A percentile compares a stretch with the other conserved stretches of the same genome.
These are phyloP conservation scores for Fusarium keratoplasticum DNA, from an alignment of 2,329 filamentous ascomycete genomes.

Conservation along the genomic window DNA sequence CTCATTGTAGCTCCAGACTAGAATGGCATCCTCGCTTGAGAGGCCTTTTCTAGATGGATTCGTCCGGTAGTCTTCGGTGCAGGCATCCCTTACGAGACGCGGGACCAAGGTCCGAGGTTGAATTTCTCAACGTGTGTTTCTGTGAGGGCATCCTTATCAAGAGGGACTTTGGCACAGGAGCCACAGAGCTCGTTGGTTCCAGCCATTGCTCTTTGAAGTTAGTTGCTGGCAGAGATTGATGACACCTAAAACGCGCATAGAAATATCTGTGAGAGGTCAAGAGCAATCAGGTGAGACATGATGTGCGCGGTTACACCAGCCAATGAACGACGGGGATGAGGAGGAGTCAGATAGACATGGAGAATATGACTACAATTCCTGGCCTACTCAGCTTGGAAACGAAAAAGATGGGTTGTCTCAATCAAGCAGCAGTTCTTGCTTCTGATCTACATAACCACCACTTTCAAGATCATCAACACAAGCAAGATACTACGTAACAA, in stretches of 20 bases:
- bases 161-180: not conserved
- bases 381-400: not conserved
- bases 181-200: not conserved
- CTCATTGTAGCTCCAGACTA: not conserved
- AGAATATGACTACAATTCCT: not conserved
- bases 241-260: not conserved
- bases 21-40: not conserved
- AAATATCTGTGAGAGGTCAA: not conserved
- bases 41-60: not conserved
- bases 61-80: not conserved
- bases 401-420: not conserved
- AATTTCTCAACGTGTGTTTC: not conserved
- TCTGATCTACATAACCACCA: not conserved
- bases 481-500: not conserved
- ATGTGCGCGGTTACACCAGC: not conserved
- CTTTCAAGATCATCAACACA: not conserved
- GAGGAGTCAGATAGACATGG: not conserved
- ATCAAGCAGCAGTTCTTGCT: not conserved
- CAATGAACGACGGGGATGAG: not conserved
- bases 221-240: not conserved
- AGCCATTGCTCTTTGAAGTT: not conserved
- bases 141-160: not conserved
- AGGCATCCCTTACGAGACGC: not conserved
- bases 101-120: not conserved
- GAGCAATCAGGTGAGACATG: not conserved